A percentile compares a stretch with the other conserved stretches of the same genome.
Conservation (phyloP, 2,329 filamentous ascomycete genomes). For the Zymoseptoria ardabiliae region DNA sequence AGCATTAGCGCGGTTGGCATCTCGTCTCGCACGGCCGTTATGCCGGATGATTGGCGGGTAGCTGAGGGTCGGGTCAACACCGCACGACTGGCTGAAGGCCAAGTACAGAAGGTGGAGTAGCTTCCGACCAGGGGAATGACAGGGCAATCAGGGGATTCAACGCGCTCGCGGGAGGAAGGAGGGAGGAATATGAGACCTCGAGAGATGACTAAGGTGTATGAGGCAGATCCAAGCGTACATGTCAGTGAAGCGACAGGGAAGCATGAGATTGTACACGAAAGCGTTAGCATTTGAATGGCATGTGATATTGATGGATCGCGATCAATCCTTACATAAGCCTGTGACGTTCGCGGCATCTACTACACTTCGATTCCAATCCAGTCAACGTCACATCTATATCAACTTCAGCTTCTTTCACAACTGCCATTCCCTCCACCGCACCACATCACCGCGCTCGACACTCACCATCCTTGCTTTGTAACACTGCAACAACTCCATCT, state of each 20-base stretch:
- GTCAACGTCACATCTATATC: no score
- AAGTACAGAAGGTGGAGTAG: not conserved
- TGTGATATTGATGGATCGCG: no score
- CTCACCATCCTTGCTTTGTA: not conserved
- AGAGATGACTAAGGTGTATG: no score
- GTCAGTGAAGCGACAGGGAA: not conserved
- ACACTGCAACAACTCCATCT: not conserved
- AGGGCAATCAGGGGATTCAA: not conserved
- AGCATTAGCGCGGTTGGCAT: not conserved
- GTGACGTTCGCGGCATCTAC: no score
- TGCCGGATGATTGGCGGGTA: not conserved
- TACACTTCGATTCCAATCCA: no score
- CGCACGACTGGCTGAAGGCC: not conserved
- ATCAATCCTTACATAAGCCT: no score
- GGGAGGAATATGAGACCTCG: no score
- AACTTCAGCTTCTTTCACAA: no score
- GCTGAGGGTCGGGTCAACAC: not conserved
- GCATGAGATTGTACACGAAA: not conserved
- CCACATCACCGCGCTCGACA: no score
- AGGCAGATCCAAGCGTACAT: not conserved
- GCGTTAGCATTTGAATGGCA: not conserved
- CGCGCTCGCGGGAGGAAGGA: not conserved
- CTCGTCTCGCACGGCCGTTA: not conserved
- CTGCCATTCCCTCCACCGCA: no score
- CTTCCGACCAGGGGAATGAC: not conserved